A percentile compares a stretch with the other conserved stretches of the same genome.
Evolutionary conservation across 2,329 filamentous ascomycete species (phyloP).

Genomic region (Calonectria multiphialidica): DNA sequence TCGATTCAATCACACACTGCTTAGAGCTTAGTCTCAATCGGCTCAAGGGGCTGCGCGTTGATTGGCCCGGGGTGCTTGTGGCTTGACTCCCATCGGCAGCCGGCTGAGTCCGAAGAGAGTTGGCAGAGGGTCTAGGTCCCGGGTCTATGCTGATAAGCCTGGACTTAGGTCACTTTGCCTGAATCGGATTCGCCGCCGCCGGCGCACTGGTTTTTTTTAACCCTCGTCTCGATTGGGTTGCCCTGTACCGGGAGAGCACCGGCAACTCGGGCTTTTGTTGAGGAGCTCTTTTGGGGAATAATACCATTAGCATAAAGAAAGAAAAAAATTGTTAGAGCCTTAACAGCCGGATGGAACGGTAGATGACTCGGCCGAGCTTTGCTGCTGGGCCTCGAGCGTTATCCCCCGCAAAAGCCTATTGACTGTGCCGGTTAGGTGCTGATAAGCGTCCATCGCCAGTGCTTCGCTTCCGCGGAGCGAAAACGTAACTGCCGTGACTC

Average conservation of each 20-base stretch:
- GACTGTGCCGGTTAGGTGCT: slow-evolving; percentile 3
- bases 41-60: slow-evolving; percentile 27
- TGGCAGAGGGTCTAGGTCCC: slow-evolving; percentile 27
- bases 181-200: slow-evolving; percentile 19
- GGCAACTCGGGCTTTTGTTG: slow-evolving; percentile 18
- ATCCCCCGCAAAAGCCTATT: slow-evolving; percentile 20
- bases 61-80: slow-evolving; percentile 33
- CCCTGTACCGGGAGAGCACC: slow-evolving; percentile 1
- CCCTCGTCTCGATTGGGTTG: background rate
- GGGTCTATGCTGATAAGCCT: slow-evolving; percentile 26
- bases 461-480: background rate
- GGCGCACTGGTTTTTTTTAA: slow-evolving; percentile 3
- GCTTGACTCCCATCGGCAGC: slow-evolving; percentile 24
- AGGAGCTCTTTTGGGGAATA: background rate
- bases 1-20: slow-evolving; percentile 56
- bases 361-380: background rate
- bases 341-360: slow-evolving; percentile 4
- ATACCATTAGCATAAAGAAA: background rate
- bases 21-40: slow-evolving; percentile 13
- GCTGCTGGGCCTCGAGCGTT: background rate
- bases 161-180: background rate
- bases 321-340: background rate
- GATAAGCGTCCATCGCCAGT: slow-evolving; percentile 24
- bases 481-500: background rate
- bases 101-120: slow-evolving; percentile 40